phyloP scores from a whole-genome alignment of 129 eudicot species.

The Solidago caesia region DNA sequence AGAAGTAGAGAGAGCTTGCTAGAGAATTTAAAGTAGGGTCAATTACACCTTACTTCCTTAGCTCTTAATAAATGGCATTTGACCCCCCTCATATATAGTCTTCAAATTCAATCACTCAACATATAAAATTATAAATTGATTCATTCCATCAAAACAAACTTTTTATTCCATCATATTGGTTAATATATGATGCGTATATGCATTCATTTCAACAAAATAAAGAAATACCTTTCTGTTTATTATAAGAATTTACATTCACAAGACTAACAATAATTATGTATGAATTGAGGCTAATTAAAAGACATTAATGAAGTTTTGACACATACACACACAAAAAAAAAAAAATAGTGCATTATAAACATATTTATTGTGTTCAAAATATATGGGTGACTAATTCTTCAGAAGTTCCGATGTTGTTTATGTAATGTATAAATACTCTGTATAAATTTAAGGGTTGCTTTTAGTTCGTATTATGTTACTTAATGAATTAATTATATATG shows the following conservation, averaged over 20 bases:
- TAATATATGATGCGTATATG: slow-evolving; percentile 15
- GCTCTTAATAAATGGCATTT: slow-evolving; percentile 15
- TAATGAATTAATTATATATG: no score
- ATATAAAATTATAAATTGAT: slow-evolving; percentile 20
- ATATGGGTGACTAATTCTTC: no score
- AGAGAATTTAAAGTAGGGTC: slow-evolving; percentile 41
- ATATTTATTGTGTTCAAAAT: no score
- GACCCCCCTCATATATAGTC: slow-evolving; percentile 14
- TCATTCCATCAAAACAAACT: slow-evolving; percentile 24
- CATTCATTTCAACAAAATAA: background rate
- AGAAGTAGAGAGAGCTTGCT: slow-evolving; percentile 27
- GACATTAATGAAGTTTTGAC: no score
- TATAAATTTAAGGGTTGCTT: no score
- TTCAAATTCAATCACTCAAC: slow-evolving; percentile 32
- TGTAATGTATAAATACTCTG: no score
- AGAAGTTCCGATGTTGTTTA: no score
- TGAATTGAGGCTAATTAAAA: no score
- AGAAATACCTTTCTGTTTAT: background rate
- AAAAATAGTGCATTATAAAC: no score
- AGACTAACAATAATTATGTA: background rate
- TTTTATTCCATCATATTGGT: background rate
- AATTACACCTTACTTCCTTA: slow-evolving; percentile 32
- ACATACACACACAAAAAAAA: no score
- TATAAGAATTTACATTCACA: background rate
- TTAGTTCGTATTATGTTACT: no score